A percentile compares a stretch with the other conserved stretches of the same genome.
Evolutionary conservation across 768 basidiomycete genomes (phyloP).

Genomic region (Lentinula boryana): DNA sequence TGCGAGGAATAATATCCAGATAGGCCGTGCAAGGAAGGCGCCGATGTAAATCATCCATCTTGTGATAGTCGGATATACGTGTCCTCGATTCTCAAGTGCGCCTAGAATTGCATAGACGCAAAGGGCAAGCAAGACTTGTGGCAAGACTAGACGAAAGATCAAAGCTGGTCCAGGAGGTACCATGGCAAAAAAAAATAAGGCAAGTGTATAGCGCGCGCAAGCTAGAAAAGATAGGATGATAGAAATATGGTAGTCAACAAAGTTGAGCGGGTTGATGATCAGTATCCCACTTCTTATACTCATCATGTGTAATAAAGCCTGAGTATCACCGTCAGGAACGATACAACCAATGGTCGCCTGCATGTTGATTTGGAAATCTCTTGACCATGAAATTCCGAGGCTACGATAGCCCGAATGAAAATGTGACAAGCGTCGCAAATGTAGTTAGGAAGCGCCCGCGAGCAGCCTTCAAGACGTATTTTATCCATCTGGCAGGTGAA

Average conservation of each 20-base stretch:
- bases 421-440: no score
- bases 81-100: background rate
- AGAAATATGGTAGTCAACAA: background rate
- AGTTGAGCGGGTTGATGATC: background rate
- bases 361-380: background rate
- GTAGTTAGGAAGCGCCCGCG: no score
- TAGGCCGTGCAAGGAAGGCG: background rate
- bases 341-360: background rate
- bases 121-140: background rate
- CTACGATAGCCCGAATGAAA: background rate
- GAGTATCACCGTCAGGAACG: background rate
- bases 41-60: background rate
- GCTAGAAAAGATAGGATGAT: background rate
- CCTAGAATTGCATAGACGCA: background rate
- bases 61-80: no score
- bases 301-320: background rate
- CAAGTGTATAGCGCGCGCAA: background rate
- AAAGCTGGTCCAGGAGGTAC: background rate
- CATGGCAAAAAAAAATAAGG: background rate
- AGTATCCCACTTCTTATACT: background rate
- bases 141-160: background rate
- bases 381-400: background rate
- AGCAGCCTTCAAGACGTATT: no score
- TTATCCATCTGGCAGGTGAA: no score
- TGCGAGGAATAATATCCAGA: background rate